A percentile compares a stretch with the other conserved stretches of the same genome.
These are phyloP conservation scores for Heliosperma pusillum DNA, from an alignment of 148 eudicot species.

Conservation along the genomic window DNA sequence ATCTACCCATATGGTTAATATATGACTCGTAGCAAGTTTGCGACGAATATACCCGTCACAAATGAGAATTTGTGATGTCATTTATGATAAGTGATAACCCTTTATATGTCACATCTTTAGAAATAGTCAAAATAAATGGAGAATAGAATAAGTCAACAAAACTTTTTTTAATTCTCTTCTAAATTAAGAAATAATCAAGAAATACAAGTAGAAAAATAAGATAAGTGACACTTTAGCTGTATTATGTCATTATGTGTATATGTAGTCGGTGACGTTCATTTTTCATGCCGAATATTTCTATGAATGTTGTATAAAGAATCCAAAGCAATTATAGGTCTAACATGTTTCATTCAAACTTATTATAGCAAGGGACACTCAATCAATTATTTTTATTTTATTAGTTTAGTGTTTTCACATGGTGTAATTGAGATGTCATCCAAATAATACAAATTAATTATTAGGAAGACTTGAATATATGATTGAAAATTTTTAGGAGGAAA, in stretches of 20 bases:
- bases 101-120: neutral
- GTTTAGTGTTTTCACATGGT: neutral
- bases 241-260: neutral
- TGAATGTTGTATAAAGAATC: neutral
- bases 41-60: no score
- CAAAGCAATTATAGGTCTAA: neutral
- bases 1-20: no score
- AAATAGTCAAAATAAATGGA: neutral
- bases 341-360: neutral
- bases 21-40: no score
- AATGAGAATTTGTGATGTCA: no score
- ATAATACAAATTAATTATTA: no score
- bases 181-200: neutral
- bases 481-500: no score
- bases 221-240: no score
- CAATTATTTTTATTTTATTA: no score
- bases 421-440: neutral
- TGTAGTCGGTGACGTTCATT: no score
- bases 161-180: no score
- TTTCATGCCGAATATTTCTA: no score
- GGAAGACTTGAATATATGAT: neutral
- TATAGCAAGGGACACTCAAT: neutral
- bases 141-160: neutral
- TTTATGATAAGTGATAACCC: neutral
- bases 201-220: neutral